phyloP scores from a whole-genome alignment of 495 filamentous ascomycete genomes.

The Staphylotrichum longicolle region DNA sequence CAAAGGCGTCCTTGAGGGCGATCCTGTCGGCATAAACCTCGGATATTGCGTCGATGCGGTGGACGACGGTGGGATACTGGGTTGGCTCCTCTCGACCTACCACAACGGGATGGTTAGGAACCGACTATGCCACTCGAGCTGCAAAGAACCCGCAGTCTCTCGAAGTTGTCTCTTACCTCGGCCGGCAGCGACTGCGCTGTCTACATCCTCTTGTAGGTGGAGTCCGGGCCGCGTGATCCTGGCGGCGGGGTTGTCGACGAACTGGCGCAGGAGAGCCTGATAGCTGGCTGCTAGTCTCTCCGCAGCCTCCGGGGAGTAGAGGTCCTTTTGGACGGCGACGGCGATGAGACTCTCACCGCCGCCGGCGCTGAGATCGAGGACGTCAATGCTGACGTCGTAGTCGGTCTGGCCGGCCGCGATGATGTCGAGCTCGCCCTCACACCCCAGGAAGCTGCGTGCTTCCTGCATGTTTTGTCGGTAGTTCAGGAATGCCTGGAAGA shows the following conservation, averaged over 20 bases:
- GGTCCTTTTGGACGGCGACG: too few relatives aligned
- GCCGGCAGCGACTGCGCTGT: background rate
- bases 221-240: too few relatives aligned
- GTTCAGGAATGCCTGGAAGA: constrained; percentile 43
- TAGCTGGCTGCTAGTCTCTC: too few relatives aligned
- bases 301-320: too few relatives aligned
- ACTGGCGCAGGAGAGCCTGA: too few relatives aligned
- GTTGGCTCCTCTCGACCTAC: too few relatives aligned
- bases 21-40: constrained; percentile 8
- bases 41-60: constrained; percentile 29
- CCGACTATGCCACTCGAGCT: constrained; percentile 11
- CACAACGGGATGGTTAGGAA: too few relatives aligned
- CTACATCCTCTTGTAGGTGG: too few relatives aligned
- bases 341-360: too few relatives aligned
- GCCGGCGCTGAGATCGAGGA: background rate
- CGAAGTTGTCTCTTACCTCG: background rate
- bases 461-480: constrained; percentile 33
- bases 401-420: background rate
- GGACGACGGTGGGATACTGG: constrained; percentile 23
- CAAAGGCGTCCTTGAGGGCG: constrained; percentile 20
- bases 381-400: constrained; percentile 8
- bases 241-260: too few relatives aligned
- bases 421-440: too few relatives aligned
- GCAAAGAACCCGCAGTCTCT: background rate
- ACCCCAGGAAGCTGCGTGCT: background rate